These are phyloP conservation scores for Ustilago sp. DNA, from an alignment of 1,284 basidiomycete species.

Conservation along the genomic window DNA sequence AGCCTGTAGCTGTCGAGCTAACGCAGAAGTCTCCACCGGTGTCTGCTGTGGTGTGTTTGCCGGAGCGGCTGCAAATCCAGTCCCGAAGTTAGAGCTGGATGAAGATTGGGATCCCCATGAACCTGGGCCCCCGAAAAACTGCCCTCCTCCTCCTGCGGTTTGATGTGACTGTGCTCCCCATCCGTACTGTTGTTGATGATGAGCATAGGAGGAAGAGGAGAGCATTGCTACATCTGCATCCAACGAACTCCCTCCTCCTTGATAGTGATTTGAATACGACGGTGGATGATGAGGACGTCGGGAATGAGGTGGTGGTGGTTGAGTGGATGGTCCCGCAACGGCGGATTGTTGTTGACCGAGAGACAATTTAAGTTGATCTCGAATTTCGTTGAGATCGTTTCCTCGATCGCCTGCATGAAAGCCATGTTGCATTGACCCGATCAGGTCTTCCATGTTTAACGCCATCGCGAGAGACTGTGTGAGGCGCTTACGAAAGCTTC, in stretches of 20 bases:
- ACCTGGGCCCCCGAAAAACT: constrained; percentile 32
- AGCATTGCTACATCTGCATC: constrained; percentile 55
- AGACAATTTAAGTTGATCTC: constrained; percentile 51
- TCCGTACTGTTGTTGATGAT: constrained; percentile 8
- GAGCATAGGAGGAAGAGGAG: constrained; percentile 16
- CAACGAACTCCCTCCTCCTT: constrained; percentile 19
- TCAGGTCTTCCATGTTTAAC: constrained; percentile 63
- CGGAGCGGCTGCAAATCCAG: constrained; percentile 38
- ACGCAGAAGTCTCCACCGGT: constrained; percentile 48
- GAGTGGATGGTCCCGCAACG: background rate
- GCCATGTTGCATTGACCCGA: constrained; percentile 61
- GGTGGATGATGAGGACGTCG: background rate
- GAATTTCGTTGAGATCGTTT: constrained; percentile 56
- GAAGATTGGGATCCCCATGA: constrained; percentile 31
- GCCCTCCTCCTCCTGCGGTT: constrained; percentile 6
- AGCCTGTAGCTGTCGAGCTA: constrained; percentile 49
- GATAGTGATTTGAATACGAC: background rate
- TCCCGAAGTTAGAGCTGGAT: constrained; percentile 11
- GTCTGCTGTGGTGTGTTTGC: constrained; percentile 58
- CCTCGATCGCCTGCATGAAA: constrained; percentile 60
- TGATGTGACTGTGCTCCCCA: background rate
- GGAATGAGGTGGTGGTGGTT: constrained; percentile 4
- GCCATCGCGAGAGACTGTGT: constrained; percentile 42
- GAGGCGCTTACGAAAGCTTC: background rate
- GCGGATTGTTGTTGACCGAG: constrained; percentile 22